A percentile compares a stretch with the other conserved stretches of the same genome.
Evolutionary conservation across 2,329 filamentous ascomycete species (phyloP).

Genomic region (Aureobasidium subglaciale): DNA sequence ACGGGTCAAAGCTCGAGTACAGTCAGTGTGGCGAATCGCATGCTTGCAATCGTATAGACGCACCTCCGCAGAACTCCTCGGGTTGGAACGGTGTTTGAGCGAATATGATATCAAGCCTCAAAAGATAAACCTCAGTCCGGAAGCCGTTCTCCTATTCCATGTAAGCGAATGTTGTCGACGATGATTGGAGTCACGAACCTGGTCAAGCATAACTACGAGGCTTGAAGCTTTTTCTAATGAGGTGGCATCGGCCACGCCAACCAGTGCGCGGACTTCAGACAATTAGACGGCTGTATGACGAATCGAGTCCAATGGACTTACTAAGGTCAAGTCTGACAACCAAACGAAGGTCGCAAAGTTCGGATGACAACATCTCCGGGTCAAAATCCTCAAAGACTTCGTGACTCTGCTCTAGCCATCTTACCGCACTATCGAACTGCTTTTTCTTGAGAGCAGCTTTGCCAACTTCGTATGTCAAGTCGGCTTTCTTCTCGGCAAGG

Average conservation of each 20-base stretch:
- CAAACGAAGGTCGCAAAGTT: constrained; percentile 57
- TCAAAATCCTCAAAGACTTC: constrained; percentile 51
- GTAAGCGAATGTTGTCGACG: neutral
- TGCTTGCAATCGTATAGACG: neutral
- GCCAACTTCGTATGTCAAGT: constrained; percentile 67
- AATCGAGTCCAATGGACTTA: constrained; percentile 19
- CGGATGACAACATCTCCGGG: constrained; percentile 49
- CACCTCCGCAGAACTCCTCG: constrained; percentile 39
- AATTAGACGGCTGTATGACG: constrained; percentile 22
- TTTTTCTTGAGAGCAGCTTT: constrained; percentile 47
- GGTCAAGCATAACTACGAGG: neutral
- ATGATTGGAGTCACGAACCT: neutral
- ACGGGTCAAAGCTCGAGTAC: neutral
- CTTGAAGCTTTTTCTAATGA: constrained; percentile 47
- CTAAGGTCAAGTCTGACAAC: constrained; percentile 54
- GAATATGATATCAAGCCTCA: constrained; percentile 63
- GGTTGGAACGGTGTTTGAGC: constrained; percentile 30
- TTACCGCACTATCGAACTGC: constrained; percentile 50
- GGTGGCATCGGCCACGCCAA: constrained; percentile 36
- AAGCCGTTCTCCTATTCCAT: constrained; percentile 24
- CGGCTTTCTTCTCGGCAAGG: constrained; percentile 55
- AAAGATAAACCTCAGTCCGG: constrained; percentile 57
- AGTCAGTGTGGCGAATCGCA: neutral
- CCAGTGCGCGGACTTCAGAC: constrained; percentile 19
- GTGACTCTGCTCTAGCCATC: constrained; percentile 68